Evolutionary conservation across 176 grass and related monocot genomes (phyloP).

Genomic region (Ensete ventricosum): DNA sequence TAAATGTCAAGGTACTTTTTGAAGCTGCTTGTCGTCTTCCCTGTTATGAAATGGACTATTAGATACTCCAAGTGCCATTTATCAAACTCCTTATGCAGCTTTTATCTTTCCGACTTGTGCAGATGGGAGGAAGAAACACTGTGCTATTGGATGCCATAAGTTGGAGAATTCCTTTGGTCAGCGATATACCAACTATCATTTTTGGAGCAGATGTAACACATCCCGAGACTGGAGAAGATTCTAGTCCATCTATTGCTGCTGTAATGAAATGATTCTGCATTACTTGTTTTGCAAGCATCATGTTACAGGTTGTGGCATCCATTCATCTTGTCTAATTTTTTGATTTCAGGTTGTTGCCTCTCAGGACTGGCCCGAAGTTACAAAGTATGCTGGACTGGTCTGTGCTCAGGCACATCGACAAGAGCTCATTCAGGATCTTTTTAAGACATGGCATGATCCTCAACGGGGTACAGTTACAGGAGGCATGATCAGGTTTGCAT

Average conservation of each 20-base stretch:
- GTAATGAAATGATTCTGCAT: conserved; percentile 26
- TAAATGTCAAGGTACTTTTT: conserved; percentile 89
- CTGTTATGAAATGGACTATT: background rate
- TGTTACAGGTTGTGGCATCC: background rate
- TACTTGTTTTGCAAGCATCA: conserved; percentile 7
- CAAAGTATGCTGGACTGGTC: conserved; percentile 64
- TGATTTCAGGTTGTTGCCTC: conserved; percentile 56
- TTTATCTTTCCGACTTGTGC: conserved; percentile 2
- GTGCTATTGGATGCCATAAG: conserved; percentile 93
- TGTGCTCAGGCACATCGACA: conserved; percentile 64
- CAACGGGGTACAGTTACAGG: conserved; percentile 71
- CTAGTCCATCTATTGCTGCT: conserved; percentile 93
- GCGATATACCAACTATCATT: conserved; percentile 98
- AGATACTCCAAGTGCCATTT: background rate
- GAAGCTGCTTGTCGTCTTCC: background rate
- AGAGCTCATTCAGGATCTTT: conserved; percentile 85
- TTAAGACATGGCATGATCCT: conserved; percentile 96
- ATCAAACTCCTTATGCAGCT: background rate
- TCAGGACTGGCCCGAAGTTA: conserved; percentile 74
- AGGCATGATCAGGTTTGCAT: conserved; percentile 66
- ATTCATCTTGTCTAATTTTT: conserved; percentile 12
- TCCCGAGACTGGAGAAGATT: conserved; percentile 98
- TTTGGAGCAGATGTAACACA: conserved; percentile 99
- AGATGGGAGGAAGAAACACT: conserved; percentile 99
- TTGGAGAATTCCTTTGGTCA: conserved; percentile 97